Evolutionary conservation across 257 asterid species (phyloP).

Genomic region (Catharanthus roseus): DNA sequence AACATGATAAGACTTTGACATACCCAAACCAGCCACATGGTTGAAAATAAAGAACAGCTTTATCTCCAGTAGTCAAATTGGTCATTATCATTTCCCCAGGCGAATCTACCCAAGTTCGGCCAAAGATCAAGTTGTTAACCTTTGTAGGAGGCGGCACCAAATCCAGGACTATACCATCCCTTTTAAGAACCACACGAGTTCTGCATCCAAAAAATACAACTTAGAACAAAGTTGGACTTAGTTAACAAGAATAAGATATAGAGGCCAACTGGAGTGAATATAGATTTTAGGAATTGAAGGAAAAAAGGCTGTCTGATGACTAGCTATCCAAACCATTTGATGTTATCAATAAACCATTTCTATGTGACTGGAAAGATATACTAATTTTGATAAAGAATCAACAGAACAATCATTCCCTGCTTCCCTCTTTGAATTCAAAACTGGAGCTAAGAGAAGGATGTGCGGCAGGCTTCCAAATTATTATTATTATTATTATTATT

Average conservation of each 20-base stretch:
- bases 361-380: neutral
- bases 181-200: constrained; percentile 79
- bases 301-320: neutral
- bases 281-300: neutral
- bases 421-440: neutral
- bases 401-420: too few relatives aligned
- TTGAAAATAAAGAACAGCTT: constrained; percentile 89
- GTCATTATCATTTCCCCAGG: constrained; percentile 93
- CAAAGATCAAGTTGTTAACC: constrained; percentile 88
- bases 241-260: neutral
- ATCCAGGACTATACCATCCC: constrained; percentile 72
- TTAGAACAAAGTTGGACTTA: neutral
- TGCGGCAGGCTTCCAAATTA: too few relatives aligned
- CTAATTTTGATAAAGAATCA: too few relatives aligned
- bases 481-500: too few relatives aligned
- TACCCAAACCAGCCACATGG: constrained; percentile 99
- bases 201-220: constrained; percentile 36
- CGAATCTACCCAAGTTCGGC: constrained; percentile 99
- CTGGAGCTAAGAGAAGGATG: neutral
- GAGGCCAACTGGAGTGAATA: neutral
- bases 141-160: constrained; percentile 97
- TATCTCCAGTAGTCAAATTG: constrained; percentile 91
- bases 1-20: constrained; percentile 9
- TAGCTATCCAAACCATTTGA: neutral
- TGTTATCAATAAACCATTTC: neutral